Percentiles rank a stretch among this genome's conserved stretches.
Conservation (phyloP, 257 asterid genomes). For the Solanum megistacrolobum region DNA sequence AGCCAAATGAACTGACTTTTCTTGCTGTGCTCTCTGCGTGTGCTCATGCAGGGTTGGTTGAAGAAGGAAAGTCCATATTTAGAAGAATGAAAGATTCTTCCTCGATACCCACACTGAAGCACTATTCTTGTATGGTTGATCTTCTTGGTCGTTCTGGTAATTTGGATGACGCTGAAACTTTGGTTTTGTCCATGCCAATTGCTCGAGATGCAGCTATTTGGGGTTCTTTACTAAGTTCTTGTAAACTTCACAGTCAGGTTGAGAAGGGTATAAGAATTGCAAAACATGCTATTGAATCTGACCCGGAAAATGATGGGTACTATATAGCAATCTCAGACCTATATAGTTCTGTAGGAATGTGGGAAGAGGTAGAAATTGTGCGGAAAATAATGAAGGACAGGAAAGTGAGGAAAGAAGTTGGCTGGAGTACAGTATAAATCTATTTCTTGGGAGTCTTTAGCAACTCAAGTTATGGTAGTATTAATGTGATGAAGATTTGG, state of each 20-base stretch:
- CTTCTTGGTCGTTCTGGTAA: slow-evolving; percentile 55
- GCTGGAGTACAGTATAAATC: slow-evolving; percentile 66
- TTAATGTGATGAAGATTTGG: not conserved
- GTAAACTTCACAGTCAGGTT: slow-evolving; percentile 47
- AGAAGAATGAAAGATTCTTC: slow-evolving; percentile 39
- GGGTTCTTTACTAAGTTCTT: slow-evolving; percentile 71
- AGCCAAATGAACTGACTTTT: slow-evolving; percentile 57
- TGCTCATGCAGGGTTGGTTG: slow-evolving; percentile 62
- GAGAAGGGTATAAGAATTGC: slow-evolving; percentile 66
- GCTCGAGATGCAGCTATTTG: slow-evolving; percentile 61
- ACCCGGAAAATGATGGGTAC: slow-evolving; percentile 78
- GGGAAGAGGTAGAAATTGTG: slow-evolving; percentile 59
- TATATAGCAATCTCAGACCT: slow-evolving; percentile 50
- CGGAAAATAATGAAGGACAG: slow-evolving; percentile 45
- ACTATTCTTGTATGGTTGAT: slow-evolving; percentile 74
- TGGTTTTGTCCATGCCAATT: slow-evolving; percentile 58
- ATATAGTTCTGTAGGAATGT: slow-evolving; percentile 55
- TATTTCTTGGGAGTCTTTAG: not conserved
- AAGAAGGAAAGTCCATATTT: slow-evolving; percentile 47
- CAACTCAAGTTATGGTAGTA: not conserved
- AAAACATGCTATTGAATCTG: slow-evolving; percentile 61
- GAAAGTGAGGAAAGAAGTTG: slow-evolving; percentile 52
- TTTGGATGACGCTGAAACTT: slow-evolving; percentile 55
- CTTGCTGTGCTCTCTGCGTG: slow-evolving; percentile 70
- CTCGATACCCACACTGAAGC: slow-evolving; percentile 49